Evolutionary conservation across 352 stramenopile species (phyloP).

Genomic region (Globisporangium lucens): DNA sequence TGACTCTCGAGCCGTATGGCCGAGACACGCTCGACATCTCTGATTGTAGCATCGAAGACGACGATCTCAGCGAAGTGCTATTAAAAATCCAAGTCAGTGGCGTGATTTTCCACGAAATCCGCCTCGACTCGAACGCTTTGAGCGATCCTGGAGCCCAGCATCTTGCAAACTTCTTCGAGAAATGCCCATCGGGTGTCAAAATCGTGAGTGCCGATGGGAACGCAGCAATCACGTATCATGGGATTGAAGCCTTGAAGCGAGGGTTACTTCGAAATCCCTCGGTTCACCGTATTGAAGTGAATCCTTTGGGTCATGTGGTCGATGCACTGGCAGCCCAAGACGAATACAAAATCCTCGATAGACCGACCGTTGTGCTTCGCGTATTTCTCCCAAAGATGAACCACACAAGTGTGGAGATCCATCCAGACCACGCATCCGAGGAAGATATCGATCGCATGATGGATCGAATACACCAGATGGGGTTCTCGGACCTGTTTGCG

Average conservation of each 20-base stretch:
- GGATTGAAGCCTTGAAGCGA: slow-evolving; percentile 27
- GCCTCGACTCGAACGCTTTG: slow-evolving; percentile 35
- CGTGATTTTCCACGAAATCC: slow-evolving; percentile 29
- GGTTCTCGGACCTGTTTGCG: slow-evolving; percentile 4
- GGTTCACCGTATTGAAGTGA: slow-evolving; percentile 27
- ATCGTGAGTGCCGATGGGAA: slow-evolving; percentile 35
- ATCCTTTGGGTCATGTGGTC: slow-evolving; percentile 17
- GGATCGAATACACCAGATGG: slow-evolving; percentile 15
- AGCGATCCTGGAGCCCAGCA: slow-evolving; percentile 37
- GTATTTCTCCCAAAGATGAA: slow-evolving; percentile 15
- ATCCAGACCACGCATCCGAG: slow-evolving; percentile 7
- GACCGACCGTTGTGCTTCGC: slow-evolving; percentile 13
- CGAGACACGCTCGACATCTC: slow-evolving; percentile 25
- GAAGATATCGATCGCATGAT: slow-evolving; percentile 18
- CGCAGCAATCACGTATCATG: slow-evolving; percentile 27
- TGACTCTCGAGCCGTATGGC: slow-evolving; percentile 8
- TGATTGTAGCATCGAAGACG: slow-evolving; percentile 32
- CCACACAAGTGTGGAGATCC: neutral
- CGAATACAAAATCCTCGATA: slow-evolving; percentile 20
- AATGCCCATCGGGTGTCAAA: slow-evolving; percentile 19
- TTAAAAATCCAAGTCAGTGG: slow-evolving; percentile 39
- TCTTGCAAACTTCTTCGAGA: slow-evolving; percentile 43
- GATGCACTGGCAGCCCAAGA: slow-evolving; percentile 16
- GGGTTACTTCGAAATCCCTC: slow-evolving; percentile 30
- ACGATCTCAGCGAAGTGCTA: slow-evolving; percentile 37